Base-by-base conservation (phyloP, 192 early-diverging fungal genomes). In the Backusella sp. region DNA sequence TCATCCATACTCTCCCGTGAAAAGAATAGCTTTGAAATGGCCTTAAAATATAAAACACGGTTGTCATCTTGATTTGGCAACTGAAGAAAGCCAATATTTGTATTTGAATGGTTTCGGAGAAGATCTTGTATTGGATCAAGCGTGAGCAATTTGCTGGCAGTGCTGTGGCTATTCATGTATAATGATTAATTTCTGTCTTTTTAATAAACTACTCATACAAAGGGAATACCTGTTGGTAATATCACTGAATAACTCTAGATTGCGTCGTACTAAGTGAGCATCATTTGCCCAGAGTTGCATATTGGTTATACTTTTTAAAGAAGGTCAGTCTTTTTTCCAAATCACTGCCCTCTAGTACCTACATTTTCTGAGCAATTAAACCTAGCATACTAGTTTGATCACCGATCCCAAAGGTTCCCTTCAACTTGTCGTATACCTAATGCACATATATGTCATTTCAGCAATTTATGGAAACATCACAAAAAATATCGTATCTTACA, bases 221-320 rank as follows among this genome's bases (percentile, higher is more conserved):
- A 4, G 2, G 4, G 12, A 23, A 30, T 83, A 90, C 77, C 93
- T 92, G 17, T 84, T 86, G 0, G 94, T 84, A 39, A 96, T 78
- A 19, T 96, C 94, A 69, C 90, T 87, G 73, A 96, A 91, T 37
- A 96, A 81, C 44, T 86, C 84, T 56, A 97, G 81, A 14, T 91
- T 91, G 26, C 85, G 83, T 11, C 79, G 77, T 30, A 95, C 84
- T 4, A 94, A 78, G 2, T 70, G 73, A 70, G 85, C 81, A 70
- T 84, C 74, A n/a, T 85, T 65, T 23, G 76, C 82, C 88, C 91
- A 94, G 28, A 83, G 81, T 59, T 90, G 80, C 30, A 95, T 77
- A 71, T 92, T 93, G 42, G 80, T 84, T 30, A 91, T 79, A 42
- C 89, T 85, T 70, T 39, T 70, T 72, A 21, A 82, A 81, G 68